Evolutionary conservation across 2,329 filamentous ascomycete species (phyloP), one percentile per base, ranked within the genome.

Genomic region (Arthrobotrys conoides): DNA sequence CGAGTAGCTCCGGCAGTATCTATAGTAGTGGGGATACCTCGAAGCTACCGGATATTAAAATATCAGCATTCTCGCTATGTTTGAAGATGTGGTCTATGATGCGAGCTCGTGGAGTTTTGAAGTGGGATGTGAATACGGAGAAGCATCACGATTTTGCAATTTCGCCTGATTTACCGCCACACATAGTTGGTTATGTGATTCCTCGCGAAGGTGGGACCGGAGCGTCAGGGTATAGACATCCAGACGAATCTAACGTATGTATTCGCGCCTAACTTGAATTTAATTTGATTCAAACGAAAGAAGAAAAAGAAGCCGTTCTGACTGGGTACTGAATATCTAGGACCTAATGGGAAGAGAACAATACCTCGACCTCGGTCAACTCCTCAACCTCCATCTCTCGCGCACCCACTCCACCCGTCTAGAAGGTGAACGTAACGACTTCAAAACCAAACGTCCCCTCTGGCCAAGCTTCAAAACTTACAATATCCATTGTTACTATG

Each of bases 391-490:
- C 2, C 68, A 41, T 2, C 33, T 78, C 46, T 72, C 75, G 1
- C 75, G 75, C 46, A 78, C 75, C 5, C 75, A 78, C 27, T 72
- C 75, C 5, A 78, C 75, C 2, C 63, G 71, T 18, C 44, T 72
- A 2, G 63, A 67, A 22, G 18, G 12, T 3, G 51, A 68, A 27
- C 63, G 55, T 1, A 72, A 24, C 6, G 75, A 78, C 1, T 78
- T 72, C 20, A 78, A 78, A 53, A 27, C 63, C 0, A 71, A 68
- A 22, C 61, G 75, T 2, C 75, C 68, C 14, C 53, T 78, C 3
- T 78, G 75, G 75, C 46, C 75, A 20, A 64, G 41, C n/a, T 78
- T 78, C 24, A 71, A 78, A 59, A 64, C 68, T 9, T 78, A 78
- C 55, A 78, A 78, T 57, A 78, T 78, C 22, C 20, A 64, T 12